Base-by-base conservation (phyloP, 1,284 basidiomycete genomes). In the Tilletia caries region DNA sequence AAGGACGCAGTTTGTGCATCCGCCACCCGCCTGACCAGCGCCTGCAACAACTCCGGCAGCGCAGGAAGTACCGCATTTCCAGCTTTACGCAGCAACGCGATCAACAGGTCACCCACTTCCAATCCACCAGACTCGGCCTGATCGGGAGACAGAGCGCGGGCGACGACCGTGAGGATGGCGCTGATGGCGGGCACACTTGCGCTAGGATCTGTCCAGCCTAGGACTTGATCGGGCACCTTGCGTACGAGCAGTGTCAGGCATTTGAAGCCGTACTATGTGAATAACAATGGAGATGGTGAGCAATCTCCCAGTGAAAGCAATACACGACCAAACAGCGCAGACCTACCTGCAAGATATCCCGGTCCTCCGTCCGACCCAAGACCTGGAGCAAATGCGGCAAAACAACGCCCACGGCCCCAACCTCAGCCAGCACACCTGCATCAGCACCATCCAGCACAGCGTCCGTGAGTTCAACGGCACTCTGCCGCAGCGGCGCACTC, bases 41-140 rank as follows among this genome's bases (percentile, higher is more conserved):
- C 93, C 67, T 89, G 88, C 58, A 97, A 85, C 12, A 98, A 86
- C 72, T 92, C 90, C 0, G 93, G 92, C 50, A 98, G 87, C 2
- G 95, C 91, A 0, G 92, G 89, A 0, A 90, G 85, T 13, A 95
- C 88, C 1, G 89, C 87, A 65, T 92, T 90, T 18, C 90, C 90
- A 0, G 91, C 90, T 70, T 88, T 88, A 25, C 95, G 88, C 71
- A 98, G 86, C 25, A 98, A 85, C 77, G 97, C 93, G 73, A 97
- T 91, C 79, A 98, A 92, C 52, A 98, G 86, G 80, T 97, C 94
- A 48, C 95, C 95, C 54, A 98, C 90, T 66, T 91, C 91, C 12
- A 98, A 87, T 13, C 94, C 94, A 48, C 92, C 93, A 1, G 92
- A 91, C 71, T 78, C 79, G 15, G 75, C 73, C 37, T 75, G 74